Evolutionary conservation across 192 early-diverging fungal species (phyloP).

Genomic region (Podochytrium sp.): DNA sequence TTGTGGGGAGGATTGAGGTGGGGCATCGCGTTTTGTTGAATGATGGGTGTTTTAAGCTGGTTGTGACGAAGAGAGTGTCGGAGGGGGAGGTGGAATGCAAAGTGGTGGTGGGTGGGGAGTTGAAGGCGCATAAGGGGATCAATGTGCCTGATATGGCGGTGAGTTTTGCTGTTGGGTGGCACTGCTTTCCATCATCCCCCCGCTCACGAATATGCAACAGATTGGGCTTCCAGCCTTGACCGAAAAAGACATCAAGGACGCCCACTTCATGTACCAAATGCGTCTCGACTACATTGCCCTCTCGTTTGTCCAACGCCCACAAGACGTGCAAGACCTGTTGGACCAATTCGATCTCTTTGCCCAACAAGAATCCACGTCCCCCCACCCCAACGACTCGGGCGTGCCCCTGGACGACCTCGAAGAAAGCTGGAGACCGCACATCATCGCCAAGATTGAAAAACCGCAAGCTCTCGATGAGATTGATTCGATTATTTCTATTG

Average conservation of each 20-base stretch:
- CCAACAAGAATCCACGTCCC: slow-evolving; percentile 49
- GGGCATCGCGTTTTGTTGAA: slow-evolving; percentile 60
- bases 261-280: slow-evolving; percentile 48
- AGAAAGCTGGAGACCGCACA: slow-evolving; percentile 54
- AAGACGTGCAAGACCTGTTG: slow-evolving; percentile 57
- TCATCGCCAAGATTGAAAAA: slow-evolving; percentile 64
- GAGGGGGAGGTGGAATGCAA: slow-evolving; percentile 46
- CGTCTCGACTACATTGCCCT: slow-evolving; percentile 57
- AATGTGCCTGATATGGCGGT: slow-evolving; percentile 58
- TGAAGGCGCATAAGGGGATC: slow-evolving; percentile 61
- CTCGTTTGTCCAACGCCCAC: slow-evolving; percentile 51
- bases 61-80: slow-evolving; percentile 46
- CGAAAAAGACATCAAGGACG: slow-evolving; percentile 59
- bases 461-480: slow-evolving; percentile 56
- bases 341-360: slow-evolving; percentile 36
- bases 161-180: background rate
- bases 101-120: slow-evolving; percentile 49
- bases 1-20: slow-evolving; percentile 48
- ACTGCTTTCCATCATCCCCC: background rate
- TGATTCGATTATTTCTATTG: slow-evolving; percentile 53
- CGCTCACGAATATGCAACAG: background rate
- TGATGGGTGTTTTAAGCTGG: slow-evolving; percentile 50
- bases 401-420: slow-evolving; percentile 36
- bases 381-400: background rate
- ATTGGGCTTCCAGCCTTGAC: slow-evolving; percentile 58